These are phyloP conservation scores for Persicaria tinctoria DNA, from an alignment of 148 eudicot genomes.

Conservation along the genomic window DNA sequence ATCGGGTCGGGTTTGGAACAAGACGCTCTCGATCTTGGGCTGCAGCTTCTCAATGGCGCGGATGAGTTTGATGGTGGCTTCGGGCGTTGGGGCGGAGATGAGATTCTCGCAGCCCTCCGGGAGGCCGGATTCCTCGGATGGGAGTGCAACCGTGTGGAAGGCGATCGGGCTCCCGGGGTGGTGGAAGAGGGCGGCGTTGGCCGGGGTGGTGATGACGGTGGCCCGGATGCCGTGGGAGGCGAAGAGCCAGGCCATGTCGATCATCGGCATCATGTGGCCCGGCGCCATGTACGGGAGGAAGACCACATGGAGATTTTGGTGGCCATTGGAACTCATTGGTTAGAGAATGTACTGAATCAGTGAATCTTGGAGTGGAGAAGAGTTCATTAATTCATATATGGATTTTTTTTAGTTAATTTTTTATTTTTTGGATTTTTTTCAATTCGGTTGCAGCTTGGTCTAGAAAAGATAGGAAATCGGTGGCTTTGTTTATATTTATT, in stretches of 20 bases:
- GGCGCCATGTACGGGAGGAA: constrained; percentile 55
- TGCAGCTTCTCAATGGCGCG: constrained; percentile 38
- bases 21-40: constrained; percentile 29
- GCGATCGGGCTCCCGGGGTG: constrained; percentile 16
- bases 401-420: neutral
- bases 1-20: constrained; percentile 20
- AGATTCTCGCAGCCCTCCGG: constrained; percentile 51
- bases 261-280: constrained; percentile 62
- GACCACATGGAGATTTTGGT: constrained; percentile 22
- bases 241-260: constrained; percentile 39
- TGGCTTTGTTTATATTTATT: neutral
- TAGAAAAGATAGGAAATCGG: neutral
- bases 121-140: constrained; percentile 28
- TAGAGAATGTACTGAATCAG: neutral
- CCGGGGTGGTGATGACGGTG: constrained; percentile 45
- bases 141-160: constrained; percentile 28
- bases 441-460: neutral
- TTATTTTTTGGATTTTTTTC: too few relatives aligned
- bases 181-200: constrained; percentile 28
- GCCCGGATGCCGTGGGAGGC: constrained; percentile 26
- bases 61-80: constrained; percentile 29
- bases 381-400: neutral
- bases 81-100: constrained; percentile 29
- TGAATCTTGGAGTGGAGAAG: neutral
- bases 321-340: neutral